phyloP scores from a whole-genome alignment of 2,329 filamentous ascomycete species.

The Aaosphaeria pasadenensis region DNA sequence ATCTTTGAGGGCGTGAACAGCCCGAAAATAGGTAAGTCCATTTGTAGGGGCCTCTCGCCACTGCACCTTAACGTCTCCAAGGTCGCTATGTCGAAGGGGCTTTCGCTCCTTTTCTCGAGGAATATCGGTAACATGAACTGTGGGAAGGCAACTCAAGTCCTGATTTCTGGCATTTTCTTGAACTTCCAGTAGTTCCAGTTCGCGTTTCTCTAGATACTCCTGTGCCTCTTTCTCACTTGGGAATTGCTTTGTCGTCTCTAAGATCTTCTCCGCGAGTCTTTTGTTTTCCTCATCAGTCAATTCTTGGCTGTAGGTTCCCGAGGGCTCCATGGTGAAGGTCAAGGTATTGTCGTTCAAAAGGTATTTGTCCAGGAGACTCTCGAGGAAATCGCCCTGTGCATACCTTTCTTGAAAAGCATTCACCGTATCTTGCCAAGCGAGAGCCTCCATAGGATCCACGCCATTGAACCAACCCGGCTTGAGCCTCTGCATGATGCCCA shows the following conservation, averaged over 20 bases:
- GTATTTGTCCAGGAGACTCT: constrained; percentile 84
- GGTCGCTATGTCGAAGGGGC: constrained; percentile 55
- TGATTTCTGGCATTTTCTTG: constrained; percentile 82
- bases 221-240: constrained; percentile 70
- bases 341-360: constrained; percentile 82
- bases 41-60: constrained; percentile 95
- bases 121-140: constrained; percentile 85
- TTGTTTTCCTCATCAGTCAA: constrained; percentile 73
- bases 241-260: constrained; percentile 64
- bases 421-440: constrained; percentile 90
- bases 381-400: constrained; percentile 74
- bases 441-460: constrained; percentile 82
- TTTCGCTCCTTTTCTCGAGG: constrained; percentile 74
- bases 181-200: constrained; percentile 74
- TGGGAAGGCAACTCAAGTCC: constrained; percentile 83
- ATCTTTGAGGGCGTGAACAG: constrained; percentile 74
- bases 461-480: constrained; percentile 96
- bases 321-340: constrained; percentile 92
- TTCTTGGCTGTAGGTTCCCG: constrained; percentile 68
- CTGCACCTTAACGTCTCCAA: constrained; percentile 69
- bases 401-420: constrained; percentile 76
- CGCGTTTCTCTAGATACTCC: constrained; percentile 69
- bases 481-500: constrained; percentile 82
- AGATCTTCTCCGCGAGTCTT: constrained; percentile 72
- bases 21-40: constrained; percentile 92